Conservation (phyloP, 73 alveolate species). For the Tetrahymena elliotti region DNA sequence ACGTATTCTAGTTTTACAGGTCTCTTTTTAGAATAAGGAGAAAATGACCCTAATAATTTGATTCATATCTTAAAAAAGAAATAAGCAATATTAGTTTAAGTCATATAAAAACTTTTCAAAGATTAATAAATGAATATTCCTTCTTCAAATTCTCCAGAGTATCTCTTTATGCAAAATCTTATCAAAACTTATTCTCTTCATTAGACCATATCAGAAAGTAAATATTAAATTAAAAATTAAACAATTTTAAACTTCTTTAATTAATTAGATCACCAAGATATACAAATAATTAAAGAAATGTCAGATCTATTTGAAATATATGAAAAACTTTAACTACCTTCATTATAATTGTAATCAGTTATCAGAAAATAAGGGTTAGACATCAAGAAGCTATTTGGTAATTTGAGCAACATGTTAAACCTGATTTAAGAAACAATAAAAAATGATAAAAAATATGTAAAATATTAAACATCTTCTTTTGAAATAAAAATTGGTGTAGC, state of each 20-base stretch:
- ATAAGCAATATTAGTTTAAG: background rate
- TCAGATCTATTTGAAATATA: background rate
- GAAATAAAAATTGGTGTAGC: background rate
- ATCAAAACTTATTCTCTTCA: background rate
- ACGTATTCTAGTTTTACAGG: background rate
- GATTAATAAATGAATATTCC: background rate
- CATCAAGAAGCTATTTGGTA: background rate
- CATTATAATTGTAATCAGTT: background rate
- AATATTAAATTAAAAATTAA: background rate
- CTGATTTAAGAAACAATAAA: background rate
- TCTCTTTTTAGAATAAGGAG: background rate
- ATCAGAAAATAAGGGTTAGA: background rate
- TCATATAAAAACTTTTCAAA: background rate
- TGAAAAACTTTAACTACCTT: background rate
- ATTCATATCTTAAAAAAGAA: background rate
- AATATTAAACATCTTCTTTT: background rate
- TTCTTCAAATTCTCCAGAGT: background rate
- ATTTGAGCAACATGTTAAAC: background rate
- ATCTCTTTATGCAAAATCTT: background rate
- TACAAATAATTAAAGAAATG: background rate
- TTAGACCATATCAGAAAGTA: background rate
- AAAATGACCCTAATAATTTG: background rate
- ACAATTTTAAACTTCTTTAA: background rate
- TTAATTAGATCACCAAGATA: background rate
- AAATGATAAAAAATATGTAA: background rate